Evolutionary conservation across 2,329 filamentous ascomycete genomes (phyloP), one percentile per base, ranked within the genome.

Genomic region (Ascochyta lentis): DNA sequence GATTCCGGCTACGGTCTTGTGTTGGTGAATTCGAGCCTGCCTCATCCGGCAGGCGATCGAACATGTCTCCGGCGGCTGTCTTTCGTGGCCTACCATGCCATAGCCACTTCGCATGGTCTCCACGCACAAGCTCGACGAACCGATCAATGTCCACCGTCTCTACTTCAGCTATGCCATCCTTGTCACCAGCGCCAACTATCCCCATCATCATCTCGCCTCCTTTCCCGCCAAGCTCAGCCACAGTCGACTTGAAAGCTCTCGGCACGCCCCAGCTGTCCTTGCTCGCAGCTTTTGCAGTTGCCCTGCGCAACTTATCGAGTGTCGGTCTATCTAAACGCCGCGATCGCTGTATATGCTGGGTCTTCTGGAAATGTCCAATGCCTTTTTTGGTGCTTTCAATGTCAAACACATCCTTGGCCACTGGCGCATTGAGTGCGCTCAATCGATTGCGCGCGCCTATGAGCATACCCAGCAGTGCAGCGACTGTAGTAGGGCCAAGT

Each of bases 181-280:
- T 96, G 65, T 96, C 92, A 43, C 89, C 87, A 31, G 80, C 78
- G 24, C 90, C 90, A 6, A 96, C 92, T 81, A 96, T 96, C n/a
- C 92, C 93, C 81, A 96, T 92, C 42, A 97, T 89, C 78, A 97
- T 90, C 74, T 97, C 94, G 43, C 93, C 93, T 49, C 94, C 89
- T 73, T 97, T 96, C 13, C 95, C 94, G 64, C 92, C 92, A 35
- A 99, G 86, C 75, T 97, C 95, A 16, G 90, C 92, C 42, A 98
- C 90, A 0, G 94, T 97, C 3, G 92, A 96, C 73, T 98, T 98
- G 67, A 99, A 92, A 16, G 94, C 93, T 68, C 91, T 89, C 46
- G 92, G 91, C n/a, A 96, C 91, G 15, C 89, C 90, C 91, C 94
- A 97, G 3, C 89, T 90, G 70, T 97, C 92, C 31, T 91, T 89